Evolutionary conservation across 495 filamentous ascomycete species (phyloP).

Genomic region (Physcia stellaris): DNA sequence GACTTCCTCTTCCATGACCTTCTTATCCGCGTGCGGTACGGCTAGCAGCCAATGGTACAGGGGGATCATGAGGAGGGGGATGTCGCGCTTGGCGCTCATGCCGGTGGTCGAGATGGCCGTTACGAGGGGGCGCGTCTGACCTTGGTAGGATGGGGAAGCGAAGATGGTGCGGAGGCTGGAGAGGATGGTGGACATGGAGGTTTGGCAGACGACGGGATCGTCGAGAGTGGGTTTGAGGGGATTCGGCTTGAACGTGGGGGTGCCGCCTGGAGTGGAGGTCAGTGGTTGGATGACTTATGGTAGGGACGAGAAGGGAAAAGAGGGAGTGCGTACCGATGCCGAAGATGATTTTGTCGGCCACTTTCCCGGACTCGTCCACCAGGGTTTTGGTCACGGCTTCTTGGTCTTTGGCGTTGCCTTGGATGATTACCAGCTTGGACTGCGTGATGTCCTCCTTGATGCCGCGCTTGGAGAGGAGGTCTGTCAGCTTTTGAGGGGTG

Average conservation of each 20-base stretch:
- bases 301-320: background rate
- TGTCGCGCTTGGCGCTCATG: constrained; percentile 18
- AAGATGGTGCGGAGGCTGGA: constrained; percentile 17
- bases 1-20: constrained; percentile 23
- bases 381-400: constrained; percentile 25
- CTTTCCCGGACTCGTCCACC: constrained; percentile 10
- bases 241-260: constrained; percentile 15
- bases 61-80: constrained; percentile 20
- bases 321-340: constrained; percentile 25
- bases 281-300: constrained; percentile 11
- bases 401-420: constrained; percentile 38
- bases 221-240: constrained; percentile 8
- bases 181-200: constrained; percentile 18
- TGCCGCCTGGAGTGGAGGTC: constrained; percentile 21
- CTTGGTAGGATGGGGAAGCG: constrained; percentile 1
- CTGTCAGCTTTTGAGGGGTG: constrained; percentile 45
- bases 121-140: constrained; percentile 16
- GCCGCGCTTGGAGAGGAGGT: constrained; percentile 25
- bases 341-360: constrained; percentile 27
- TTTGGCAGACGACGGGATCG: constrained; percentile 9
- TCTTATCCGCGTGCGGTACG: constrained; percentile 27
- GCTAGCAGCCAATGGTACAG: constrained; percentile 21
- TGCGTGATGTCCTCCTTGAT: constrained; percentile 21
- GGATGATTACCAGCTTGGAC: constrained; percentile 30
- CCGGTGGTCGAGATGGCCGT: constrained; percentile 17